Conservation (phyloP, 768 basidiomycete species). For the Hortiboletus flavorubellus region DNA sequence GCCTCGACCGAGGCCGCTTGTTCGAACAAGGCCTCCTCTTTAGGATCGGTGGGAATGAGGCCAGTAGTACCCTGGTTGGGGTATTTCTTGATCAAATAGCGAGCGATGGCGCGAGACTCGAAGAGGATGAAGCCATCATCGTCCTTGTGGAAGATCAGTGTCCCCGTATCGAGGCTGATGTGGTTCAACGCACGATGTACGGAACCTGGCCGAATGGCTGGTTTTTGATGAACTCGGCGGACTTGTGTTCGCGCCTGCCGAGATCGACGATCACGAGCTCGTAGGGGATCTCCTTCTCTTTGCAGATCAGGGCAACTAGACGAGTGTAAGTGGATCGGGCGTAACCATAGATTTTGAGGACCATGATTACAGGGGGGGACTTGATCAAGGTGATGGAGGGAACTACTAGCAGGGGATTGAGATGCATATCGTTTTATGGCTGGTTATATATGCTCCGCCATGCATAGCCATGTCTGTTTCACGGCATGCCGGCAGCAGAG, state of each 20-base stretch:
- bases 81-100: conserved; percentile 58
- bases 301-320: conserved; percentile 48
- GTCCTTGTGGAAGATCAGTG: conserved; percentile 31
- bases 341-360: conserved; percentile 36
- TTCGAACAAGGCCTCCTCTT: conserved; percentile 32
- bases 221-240: conserved; percentile 37
- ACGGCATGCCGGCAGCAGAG: too few species aligned
- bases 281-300: conserved; percentile 57
- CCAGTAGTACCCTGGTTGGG: conserved; percentile 42
- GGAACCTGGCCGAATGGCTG: conserved; percentile 63
- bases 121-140: conserved; percentile 64
- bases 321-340: conserved; percentile 45
- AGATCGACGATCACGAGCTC: conserved; percentile 46
- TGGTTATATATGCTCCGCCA: too few species aligned
- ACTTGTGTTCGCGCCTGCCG: conserved; percentile 43
- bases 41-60: conserved; percentile 46
- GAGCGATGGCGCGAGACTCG: conserved; percentile 58
- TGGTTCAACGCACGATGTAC: conserved; percentile 32
- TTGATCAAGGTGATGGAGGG: neutral
- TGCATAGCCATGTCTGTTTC: too few species aligned
- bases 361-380: conserved; percentile 23
- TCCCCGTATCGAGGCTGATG: neutral
- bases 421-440: neutral
- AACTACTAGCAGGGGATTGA: neutral
- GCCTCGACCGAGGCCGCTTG: conserved; percentile 44